phyloP scores from a whole-genome alignment of 768 basidiomycete species.

The Cyclocybe aegerita region DNA sequence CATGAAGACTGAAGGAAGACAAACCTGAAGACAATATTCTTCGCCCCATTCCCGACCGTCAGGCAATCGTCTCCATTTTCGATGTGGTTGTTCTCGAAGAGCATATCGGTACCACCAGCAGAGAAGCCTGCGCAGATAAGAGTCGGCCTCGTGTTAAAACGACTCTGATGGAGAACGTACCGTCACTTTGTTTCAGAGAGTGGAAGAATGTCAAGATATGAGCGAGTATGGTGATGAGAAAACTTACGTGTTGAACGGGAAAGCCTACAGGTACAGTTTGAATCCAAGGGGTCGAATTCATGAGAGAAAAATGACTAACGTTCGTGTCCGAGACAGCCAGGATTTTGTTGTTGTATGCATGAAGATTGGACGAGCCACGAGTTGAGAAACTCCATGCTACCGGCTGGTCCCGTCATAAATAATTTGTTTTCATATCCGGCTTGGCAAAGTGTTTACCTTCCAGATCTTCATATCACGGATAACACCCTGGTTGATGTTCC shows the following conservation, averaged over 20 bases:
- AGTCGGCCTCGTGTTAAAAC: neutral
- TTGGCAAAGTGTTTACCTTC: constrained; percentile 32
- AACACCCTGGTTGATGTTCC: constrained; percentile 49
- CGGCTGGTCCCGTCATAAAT: constrained; percentile 32
- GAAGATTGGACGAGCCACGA: constrained; percentile 46
- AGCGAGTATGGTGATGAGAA: neutral
- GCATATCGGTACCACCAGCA: constrained; percentile 52
- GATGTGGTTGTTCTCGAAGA: constrained; percentile 59
- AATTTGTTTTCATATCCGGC: neutral
- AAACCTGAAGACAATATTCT: constrained; percentile 50
- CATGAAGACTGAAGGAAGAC: constrained; percentile 18
- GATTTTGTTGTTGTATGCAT: constrained; percentile 55
- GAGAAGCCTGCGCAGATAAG: constrained; percentile 39
- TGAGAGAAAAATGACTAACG: constrained; percentile 17
- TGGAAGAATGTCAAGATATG: constrained; percentile 2
- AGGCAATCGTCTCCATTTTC: constrained; percentile 65
- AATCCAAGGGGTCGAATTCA: neutral
- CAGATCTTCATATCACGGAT: constrained; percentile 59
- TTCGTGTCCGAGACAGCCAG: constrained; percentile 47
- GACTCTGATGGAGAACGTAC: constrained; percentile 15
- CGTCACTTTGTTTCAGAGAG: constrained; percentile 26
- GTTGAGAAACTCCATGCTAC: constrained; percentile 61
- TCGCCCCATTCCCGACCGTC: constrained; percentile 55
- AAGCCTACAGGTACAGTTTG: constrained; percentile 31
- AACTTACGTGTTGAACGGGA: constrained; percentile 62